Percentiles rank a stretch among this genome's conserved stretches.
phyloP scores from a whole-genome alignment of 805 yeast species.

The Wickerhamomyces queroliae region DNA sequence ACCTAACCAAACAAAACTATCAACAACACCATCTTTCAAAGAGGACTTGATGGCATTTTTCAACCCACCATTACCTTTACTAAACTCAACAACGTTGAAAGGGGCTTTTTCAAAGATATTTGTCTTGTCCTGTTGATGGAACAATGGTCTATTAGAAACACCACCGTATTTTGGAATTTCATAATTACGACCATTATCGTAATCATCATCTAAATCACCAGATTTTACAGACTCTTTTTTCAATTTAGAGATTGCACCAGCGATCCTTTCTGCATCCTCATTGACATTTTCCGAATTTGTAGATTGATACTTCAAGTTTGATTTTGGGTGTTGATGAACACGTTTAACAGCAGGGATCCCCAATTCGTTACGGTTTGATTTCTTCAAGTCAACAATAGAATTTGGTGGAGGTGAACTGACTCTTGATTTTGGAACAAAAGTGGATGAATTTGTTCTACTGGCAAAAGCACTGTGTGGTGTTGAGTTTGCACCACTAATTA shows the following conservation, averaged over 20 bases:
- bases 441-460: constrained; percentile 3
- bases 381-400: constrained; percentile 1
- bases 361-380: background rate
- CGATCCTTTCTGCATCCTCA: constrained; percentile 2
- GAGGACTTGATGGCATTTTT: constrained; percentile 76
- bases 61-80: constrained; percentile 83
- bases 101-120: constrained; percentile 46
- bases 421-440: constrained; percentile 38
- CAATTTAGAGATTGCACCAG: background rate
- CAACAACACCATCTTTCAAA: constrained; percentile 30
- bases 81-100: constrained; percentile 67
- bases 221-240: background rate
- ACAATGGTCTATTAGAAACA: constrained; percentile 55
- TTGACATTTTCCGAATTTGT: background rate
- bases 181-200: constrained; percentile 19
- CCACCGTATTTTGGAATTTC: constrained; percentile 60
- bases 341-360: constrained; percentile 1
- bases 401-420: constrained; percentile 18
- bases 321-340: constrained; percentile 2
- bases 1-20: constrained; percentile 73
- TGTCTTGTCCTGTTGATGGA: constrained; percentile 33
- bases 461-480: background rate
- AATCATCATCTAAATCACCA: constrained; percentile 16
- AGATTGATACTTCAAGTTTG: constrained; percentile 4
- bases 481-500: background rate